Percentiles rank a stretch among this genome's conserved stretches.
Conservation (phyloP, 208 protist species). For the Trypanosoma caninum region DNA sequence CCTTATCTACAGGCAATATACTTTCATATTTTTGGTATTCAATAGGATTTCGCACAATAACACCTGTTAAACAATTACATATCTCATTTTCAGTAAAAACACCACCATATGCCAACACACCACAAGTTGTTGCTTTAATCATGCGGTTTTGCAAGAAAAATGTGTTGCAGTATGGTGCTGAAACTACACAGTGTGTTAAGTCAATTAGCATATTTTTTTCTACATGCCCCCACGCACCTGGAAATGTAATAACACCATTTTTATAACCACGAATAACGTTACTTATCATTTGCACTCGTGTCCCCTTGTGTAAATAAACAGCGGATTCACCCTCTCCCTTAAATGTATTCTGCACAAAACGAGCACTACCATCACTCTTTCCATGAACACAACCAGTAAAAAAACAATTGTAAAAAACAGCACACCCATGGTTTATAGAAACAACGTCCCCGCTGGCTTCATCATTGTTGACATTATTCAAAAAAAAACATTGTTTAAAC, state of each 20-base stretch:
- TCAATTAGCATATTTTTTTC: constrained; percentile 45
- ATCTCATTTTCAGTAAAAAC: constrained; percentile 68
- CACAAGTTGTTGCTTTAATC: constrained; percentile 44
- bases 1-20: constrained; percentile 40
- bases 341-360: constrained; percentile 66
- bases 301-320: constrained; percentile 46
- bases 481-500: constrained; percentile 64
- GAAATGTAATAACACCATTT: constrained; percentile 38
- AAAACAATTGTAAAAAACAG: constrained; percentile 54
- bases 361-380: constrained; percentile 28
- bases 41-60: constrained; percentile 45
- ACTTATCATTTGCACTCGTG: constrained; percentile 29
- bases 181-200: constrained; percentile 33
- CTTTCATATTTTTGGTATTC: constrained; percentile 61
- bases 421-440: constrained; percentile 42
- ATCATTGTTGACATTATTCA: constrained; percentile 30
- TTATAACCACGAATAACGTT: constrained; percentile 53
- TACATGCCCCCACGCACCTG: constrained; percentile 41
- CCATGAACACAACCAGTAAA: constrained; percentile 71
- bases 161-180: constrained; percentile 54
- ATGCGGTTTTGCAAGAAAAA: constrained; percentile 59
- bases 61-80: constrained; percentile 35
- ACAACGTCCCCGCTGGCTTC: constrained; percentile 59
- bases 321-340: constrained; percentile 2
- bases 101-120: constrained; percentile 55